Conservation (phyloP, 2,329 filamentous ascomycete genomes). For the Aspergillus tubingensis region DNA sequence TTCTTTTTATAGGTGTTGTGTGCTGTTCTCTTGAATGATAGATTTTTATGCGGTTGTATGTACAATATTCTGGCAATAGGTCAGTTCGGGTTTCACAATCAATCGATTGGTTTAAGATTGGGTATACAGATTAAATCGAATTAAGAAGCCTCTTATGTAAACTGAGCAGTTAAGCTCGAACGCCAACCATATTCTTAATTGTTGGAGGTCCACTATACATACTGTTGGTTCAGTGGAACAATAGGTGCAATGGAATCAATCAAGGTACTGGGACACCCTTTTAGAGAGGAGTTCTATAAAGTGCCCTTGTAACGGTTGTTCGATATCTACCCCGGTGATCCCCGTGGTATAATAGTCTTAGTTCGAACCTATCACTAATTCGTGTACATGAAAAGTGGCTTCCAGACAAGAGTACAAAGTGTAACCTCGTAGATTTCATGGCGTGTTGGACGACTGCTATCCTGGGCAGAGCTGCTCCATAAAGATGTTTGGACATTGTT, state of each 20-base stretch:
- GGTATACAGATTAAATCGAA: background rate
- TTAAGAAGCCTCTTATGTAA: too few species aligned
- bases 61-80: slow-evolving; percentile 24
- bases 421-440: background rate
- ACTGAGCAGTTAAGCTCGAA: background rate
- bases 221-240: too few species aligned
- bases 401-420: background rate
- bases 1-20: slow-evolving; percentile 17
- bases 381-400: background rate
- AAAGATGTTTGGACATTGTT: background rate
- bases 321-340: too few species aligned
- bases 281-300: too few species aligned
- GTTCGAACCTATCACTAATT: background rate
- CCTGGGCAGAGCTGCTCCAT: background rate
- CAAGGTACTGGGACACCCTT: too few species aligned
- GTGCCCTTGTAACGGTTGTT: too few species aligned
- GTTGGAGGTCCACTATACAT: too few species aligned
- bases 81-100: background rate
- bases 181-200: too few species aligned
- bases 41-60: slow-evolving; percentile 22
- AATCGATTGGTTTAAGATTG: background rate
- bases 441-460: background rate
- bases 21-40: slow-evolving; percentile 19
- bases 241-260: too few species aligned
- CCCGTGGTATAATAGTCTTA: too few species aligned